These are phyloP conservation scores for Phaseolus coccineus DNA, from an alignment of 331 rosid genomes.

Conservation along the genomic window DNA sequence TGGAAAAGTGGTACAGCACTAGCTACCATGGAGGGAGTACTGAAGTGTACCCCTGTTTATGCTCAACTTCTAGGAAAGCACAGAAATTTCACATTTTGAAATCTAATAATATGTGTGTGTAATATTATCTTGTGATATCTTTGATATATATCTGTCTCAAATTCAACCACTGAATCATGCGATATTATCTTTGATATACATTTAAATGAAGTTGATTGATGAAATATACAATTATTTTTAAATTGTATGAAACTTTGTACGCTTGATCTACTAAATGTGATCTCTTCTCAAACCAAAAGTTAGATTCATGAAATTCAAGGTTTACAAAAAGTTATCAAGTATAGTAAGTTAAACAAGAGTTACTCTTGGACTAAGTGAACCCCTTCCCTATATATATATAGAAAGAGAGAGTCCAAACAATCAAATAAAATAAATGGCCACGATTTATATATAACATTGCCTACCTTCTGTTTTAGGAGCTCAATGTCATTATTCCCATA, in stretches of 20 bases:
- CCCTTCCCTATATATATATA: neutral
- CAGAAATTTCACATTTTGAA: conserved; percentile 20
- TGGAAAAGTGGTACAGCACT: neutral
- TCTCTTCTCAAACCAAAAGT: neutral
- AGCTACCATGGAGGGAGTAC: neutral
- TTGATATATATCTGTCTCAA: neutral
- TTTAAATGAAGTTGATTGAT: neutral
- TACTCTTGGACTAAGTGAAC: neutral
- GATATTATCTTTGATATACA: neutral
- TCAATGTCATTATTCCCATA: conserved; percentile 71
- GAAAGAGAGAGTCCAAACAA: neutral
- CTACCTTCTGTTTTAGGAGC: conserved; percentile 94
- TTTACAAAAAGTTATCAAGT: neutral
- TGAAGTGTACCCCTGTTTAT: neutral
- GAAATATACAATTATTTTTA: neutral
- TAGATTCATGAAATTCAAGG: neutral
- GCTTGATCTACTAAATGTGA: neutral
- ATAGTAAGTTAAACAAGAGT: neutral
- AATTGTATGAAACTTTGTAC: neutral
- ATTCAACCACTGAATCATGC: neutral
- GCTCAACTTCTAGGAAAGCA: conserved; percentile 28
- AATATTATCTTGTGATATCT: no score
- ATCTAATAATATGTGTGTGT: neutral
- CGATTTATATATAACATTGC: conserved; percentile 47
- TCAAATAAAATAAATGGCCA: conserved; percentile 36